Evolutionary conservation across 2,329 filamentous ascomycete species (phyloP), one percentile per base, ranked within the genome.

Genomic region (Biscogniauxia marginata): DNA sequence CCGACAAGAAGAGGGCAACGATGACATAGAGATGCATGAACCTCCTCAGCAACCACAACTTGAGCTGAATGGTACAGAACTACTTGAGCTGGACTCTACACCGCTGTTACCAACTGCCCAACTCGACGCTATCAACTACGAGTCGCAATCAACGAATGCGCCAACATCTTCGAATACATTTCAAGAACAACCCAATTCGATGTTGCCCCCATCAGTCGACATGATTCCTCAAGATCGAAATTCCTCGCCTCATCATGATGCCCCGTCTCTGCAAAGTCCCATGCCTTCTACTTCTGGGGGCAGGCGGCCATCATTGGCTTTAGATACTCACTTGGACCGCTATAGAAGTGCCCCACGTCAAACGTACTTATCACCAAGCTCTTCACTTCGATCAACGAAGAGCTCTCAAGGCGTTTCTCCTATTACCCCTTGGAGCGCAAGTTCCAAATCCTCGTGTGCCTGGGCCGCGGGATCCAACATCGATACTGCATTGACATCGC

Each of bases 81-180:
- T 83, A 47, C 70, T 79, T 56, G 81, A 84, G 62, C 76, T 83
- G 57, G 80, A 82, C 65, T 82, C 80, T 4, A 70, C 65, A 47
- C 76, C 80, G 58, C 67, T 81, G 49, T 50, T 52, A 46, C 65
- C 62, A 52, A 58, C 61, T 24, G 63, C 61, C 49, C 65, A 71
- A 56, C 64, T 70, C 46, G 66, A 66, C 22, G 57, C 66, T 18
- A 51, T 66, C 46, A 68, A 67, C 54, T 67, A 67, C 55, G 60
- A 66, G 23, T 44, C 54, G 8, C 63, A 60, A 43, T 24, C 46
- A 16, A 55, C 55, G 49, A 34, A 53, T 51, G 53, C 50, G 9
- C 45, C 57, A 19, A 51, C 47, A 39, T 23, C 57, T 52, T 53
- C 49, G 49, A 54, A 55, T 49, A 52, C 23, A 43, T 55, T 46